These are phyloP conservation scores for Diplodia mutila DNA, from an alignment of 2,329 filamentous ascomycete species.

Conservation along the genomic window DNA sequence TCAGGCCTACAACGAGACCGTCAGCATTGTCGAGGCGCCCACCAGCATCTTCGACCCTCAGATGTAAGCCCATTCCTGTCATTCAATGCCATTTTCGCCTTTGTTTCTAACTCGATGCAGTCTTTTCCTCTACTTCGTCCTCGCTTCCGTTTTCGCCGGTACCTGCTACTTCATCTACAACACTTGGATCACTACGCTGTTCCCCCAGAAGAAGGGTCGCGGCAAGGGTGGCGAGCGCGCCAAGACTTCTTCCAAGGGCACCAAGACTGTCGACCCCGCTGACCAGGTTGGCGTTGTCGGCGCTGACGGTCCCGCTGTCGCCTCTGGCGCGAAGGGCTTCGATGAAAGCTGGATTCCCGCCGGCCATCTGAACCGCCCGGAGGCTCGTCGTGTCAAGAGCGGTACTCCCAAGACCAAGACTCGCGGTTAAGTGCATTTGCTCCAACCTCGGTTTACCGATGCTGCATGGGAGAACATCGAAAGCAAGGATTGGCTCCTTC, in stretches of 20 bases:
- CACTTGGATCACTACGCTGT: constrained; percentile 95
- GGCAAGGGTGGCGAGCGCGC: constrained; percentile 68
- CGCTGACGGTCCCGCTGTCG: constrained; percentile 70
- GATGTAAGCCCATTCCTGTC: constrained; percentile 65
- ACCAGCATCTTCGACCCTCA: constrained; percentile 93
- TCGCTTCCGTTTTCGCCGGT: constrained; percentile 75
- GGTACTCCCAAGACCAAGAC: constrained; percentile 45
- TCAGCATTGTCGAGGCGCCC: constrained; percentile 86
- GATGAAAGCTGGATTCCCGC: constrained; percentile 94
- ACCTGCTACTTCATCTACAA: constrained; percentile 96
- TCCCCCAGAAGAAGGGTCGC: constrained; percentile 75
- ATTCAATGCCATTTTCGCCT: neutral
- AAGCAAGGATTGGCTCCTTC: neutral
- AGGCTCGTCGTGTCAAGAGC: constrained; percentile 64
- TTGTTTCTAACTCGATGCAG: constrained; percentile 51
- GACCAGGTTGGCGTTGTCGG: constrained; percentile 67
- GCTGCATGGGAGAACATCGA: neutral
- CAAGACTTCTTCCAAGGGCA: constrained; percentile 62
- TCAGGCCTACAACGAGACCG: constrained; percentile 77
- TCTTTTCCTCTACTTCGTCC: constrained; percentile 96
- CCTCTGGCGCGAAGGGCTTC: constrained; percentile 73
- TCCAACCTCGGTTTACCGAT: neutral
- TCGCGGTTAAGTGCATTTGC: constrained; percentile 1
- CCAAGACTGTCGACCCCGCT: constrained; percentile 62
- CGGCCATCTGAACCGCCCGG: constrained; percentile 84